phyloP scores from a whole-genome alignment of 148 eudicot species.

The Silene conica region DNA sequence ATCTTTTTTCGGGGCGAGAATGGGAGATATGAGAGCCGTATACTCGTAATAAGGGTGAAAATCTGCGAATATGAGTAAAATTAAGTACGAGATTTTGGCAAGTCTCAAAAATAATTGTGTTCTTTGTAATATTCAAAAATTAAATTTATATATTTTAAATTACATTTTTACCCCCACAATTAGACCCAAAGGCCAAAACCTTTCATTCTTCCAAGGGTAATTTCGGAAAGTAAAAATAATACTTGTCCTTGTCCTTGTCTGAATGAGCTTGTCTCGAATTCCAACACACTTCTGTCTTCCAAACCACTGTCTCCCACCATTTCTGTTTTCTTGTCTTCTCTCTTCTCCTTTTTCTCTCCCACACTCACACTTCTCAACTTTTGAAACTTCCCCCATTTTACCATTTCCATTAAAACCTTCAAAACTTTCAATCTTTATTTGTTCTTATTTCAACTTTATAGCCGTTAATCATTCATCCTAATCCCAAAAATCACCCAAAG shows the following conservation, averaged over 20 bases:
- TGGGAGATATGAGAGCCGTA: too few species aligned
- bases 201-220: not conserved
- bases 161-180: not conserved
- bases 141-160: too few species aligned
- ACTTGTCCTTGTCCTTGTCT: slow-evolving; percentile 2
- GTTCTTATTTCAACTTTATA: slow-evolving; percentile 18
- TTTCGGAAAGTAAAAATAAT: not conserved
- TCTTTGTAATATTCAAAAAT: not conserved
- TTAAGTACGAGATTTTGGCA: too few species aligned
- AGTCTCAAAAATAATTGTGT: too few species aligned
- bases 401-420: slow-evolving; percentile 5
- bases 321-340: slow-evolving; percentile 8
- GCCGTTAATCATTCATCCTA: slow-evolving; percentile 9
- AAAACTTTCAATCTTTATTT: not conserved
- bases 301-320: slow-evolving; percentile 4
- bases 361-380: not conserved
- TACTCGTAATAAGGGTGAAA: too few species aligned
- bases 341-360: not conserved
- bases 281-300: not conserved
- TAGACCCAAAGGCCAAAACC: not conserved
- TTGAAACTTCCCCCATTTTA: not conserved
- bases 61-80: too few species aligned
- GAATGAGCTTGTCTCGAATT: not conserved
- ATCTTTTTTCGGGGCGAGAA: too few species aligned
- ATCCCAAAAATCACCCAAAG: not conserved